Evolutionary conservation across 352 stramenopile species (phyloP).

Genomic region (Nothophytophthora sp.): DNA sequence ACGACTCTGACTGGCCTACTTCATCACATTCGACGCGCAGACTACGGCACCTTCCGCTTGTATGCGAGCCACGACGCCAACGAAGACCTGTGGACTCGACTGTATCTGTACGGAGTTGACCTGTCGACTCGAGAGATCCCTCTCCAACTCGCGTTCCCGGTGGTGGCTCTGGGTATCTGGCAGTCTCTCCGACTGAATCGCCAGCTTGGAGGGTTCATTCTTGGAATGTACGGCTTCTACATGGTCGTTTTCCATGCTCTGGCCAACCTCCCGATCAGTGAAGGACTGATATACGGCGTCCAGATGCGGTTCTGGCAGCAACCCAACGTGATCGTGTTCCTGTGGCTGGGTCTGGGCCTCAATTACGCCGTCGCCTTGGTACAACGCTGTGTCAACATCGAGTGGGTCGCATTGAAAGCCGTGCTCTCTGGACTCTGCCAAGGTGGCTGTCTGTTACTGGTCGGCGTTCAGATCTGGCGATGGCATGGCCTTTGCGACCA

Average conservation of each 20-base stretch:
- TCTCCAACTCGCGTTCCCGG: conserved; percentile 42
- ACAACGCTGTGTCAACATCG: background rate
- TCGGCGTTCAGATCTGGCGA: conserved; percentile 30
- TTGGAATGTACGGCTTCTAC: conserved; percentile 88
- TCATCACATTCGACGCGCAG: conserved; percentile 89
- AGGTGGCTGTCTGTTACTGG: conserved; percentile 19
- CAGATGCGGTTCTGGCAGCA: conserved; percentile 96
- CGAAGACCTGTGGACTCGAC: conserved; percentile 72
- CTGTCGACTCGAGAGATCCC: conserved; percentile 55
- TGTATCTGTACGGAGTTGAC: conserved; percentile 76
- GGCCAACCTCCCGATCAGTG: conserved; percentile 92
- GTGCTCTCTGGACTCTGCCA: background rate
- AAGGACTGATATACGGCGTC: conserved; percentile 93
- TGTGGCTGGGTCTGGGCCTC: conserved; percentile 78
- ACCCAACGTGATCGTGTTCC: conserved; percentile 91
- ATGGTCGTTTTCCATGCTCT: conserved; percentile 94
- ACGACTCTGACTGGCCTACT: conserved; percentile 83
- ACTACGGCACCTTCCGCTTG: conserved; percentile 95
- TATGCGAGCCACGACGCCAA: conserved; percentile 76
- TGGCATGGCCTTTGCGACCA: conserved; percentile 56
- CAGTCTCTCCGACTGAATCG: conserved; percentile 19
- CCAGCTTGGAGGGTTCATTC: conserved; percentile 14
- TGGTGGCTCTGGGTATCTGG: conserved; percentile 32
- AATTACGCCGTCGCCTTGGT: conserved; percentile 23
- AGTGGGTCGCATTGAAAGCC: background rate